Evolutionary conservation across 2,329 filamentous ascomycete species (phyloP), one percentile per base, ranked within the genome.

Genomic region (Curvularia sp.): DNA sequence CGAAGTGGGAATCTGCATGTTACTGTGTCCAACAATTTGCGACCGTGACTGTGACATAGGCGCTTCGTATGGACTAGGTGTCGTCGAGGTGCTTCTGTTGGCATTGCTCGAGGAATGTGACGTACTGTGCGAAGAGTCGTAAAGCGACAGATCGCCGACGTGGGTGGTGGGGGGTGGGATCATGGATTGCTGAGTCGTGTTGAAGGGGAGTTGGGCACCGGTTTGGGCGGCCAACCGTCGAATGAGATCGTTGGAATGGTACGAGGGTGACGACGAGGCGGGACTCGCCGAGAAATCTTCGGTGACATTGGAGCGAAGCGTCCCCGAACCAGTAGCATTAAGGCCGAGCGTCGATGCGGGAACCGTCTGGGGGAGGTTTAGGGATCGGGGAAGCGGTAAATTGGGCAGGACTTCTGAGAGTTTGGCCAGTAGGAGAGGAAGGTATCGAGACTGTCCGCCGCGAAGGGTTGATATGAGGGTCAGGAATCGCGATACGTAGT

Each of bases 371-470:
- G 71, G 64, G 55, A 75, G 53, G 59, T 74, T 72, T 55, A 77
- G 56, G 31, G 73, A 73, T 53, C 70, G 70, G 55, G 75, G 75
- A 54, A 77, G 69, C 53, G 74, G 72, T 15, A 77, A 70, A 60
- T 73, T 76, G 49, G 89, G 89, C 3, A 93, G 79, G 3, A 89
- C 83, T 42, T 94, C 89, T 60, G 88, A 84, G 39, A 94, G 85
- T 78, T 94, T 95, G 73, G 85, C 85, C 55, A 95, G 78, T 1
- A 96, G 83, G 0, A 96, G 82, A 2, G 91, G 91, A 13, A 94
- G 81, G 72, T 92, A 95, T 51, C 89, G 88, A 61, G 89, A 85
- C 56, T 93, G 85, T 6, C 91, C 91, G 57, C 86, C 88, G n/a
- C 90, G 89, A 18, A 95, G 83, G 7, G 86, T 81, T 1, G 88